Conservation (phyloP, 768 basidiomycete species). For the Lentinus tigrinus region DNA sequence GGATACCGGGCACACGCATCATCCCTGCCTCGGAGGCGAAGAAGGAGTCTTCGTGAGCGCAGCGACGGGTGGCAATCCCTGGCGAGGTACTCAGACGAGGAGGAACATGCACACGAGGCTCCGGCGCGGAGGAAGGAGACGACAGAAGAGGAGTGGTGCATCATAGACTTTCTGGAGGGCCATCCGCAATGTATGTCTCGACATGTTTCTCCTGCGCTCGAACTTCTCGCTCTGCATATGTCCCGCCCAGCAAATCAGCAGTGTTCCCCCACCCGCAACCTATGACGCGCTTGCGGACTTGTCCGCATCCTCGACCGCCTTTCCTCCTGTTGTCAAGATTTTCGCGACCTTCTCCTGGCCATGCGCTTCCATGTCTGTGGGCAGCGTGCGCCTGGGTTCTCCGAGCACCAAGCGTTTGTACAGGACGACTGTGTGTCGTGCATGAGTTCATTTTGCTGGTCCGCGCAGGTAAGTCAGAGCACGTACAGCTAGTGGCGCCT, state of each 20-base stretch:
- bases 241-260: not conserved
- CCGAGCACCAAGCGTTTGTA: conserved; percentile 63
- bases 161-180: conserved; percentile 6
- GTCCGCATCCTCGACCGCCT: not conserved
- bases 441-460: not conserved
- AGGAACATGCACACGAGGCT: not conserved
- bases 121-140: not conserved
- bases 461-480: not conserved
- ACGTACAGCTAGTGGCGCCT: conserved; percentile 61
- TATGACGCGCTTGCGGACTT: not conserved
- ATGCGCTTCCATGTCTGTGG: conserved; percentile 17
- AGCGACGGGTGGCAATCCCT: not conserved
- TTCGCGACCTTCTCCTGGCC: conserved; percentile 10
- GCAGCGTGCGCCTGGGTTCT: conserved; percentile 44
- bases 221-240: not conserved
- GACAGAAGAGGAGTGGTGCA: not conserved
- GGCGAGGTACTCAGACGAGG: not conserved
- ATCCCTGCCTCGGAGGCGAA: conserved; percentile 37
- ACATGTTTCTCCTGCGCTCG: not conserved
- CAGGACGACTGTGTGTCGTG: conserved; percentile 47
- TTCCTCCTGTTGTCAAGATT: conserved; percentile 4
- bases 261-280: not conserved
- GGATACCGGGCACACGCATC: conserved; percentile 81
- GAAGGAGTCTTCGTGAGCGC: conserved; percentile 11
- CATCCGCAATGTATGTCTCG: conserved; percentile 15